Evolutionary conservation across 2,329 filamentous ascomycete species (phyloP), one percentile per base, ranked within the genome.

Genomic region (Claviceps lovelessii): DNA sequence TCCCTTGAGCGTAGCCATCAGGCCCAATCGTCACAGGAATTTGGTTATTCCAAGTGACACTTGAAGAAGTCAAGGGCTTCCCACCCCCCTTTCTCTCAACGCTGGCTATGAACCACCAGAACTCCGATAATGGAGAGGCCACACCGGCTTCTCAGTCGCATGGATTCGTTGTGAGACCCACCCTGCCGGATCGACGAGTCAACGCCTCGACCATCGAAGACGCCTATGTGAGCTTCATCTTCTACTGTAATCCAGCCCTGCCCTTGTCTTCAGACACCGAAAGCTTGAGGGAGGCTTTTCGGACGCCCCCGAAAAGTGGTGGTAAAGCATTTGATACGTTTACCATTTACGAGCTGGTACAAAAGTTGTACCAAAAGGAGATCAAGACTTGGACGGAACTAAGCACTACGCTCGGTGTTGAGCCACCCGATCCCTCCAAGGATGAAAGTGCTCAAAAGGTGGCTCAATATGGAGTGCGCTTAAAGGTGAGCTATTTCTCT

Each of bases 321-420:
- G 88, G 88, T 57, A 94, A 95, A 68, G 83, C 76, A 56, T 96
- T 95, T 66, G 86, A 82, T 63, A 86, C 86, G 0, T 94, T 81
- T 67, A 75, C 75, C 8, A 73, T 96, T 23, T 95, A 84, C 66
- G 79, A 88, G 63, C 76, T 96, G 53, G 88, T 96, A 64, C 76
- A 79, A 59, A 84, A 85, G 67, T 80, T 94, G 53, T 86, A 94
- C 60, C 73, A 74, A 28, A 90, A 88, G 64, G 88, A 95, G 64
- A 83, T 96, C 67, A 93, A 90, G 69, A 95, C 90, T 0, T 96
- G 90, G 90, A 88, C 86, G 45, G 88, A 95, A 66, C 67, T 96
- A 61, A 90, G 88, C 0, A 79, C 90, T 53, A 85, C 86, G 62
- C 74, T 96, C n/a, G 90, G 91, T 10, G 91, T 95, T 17, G 88